A percentile compares a stretch with the other conserved stretches of the same genome.
These are phyloP conservation scores for Fraxinus ornus DNA, from an alignment of 305 asterid genomes.

Conservation along the genomic window DNA sequence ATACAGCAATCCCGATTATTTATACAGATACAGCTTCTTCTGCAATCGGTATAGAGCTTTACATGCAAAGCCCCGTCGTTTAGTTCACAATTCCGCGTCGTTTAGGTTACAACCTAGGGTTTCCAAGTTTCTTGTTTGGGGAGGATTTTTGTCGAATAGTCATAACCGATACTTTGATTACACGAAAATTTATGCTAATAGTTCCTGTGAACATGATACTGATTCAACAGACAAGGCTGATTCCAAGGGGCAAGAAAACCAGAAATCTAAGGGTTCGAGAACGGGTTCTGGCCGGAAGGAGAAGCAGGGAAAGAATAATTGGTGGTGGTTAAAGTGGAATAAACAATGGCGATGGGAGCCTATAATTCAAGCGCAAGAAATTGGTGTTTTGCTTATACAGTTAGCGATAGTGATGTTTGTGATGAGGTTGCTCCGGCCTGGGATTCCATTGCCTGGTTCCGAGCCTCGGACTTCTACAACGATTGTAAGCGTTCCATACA, in stretches of 20 bases:
- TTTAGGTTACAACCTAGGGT: constrained; percentile 49
- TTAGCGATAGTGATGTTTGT: constrained; percentile 89
- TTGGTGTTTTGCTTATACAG: constrained; percentile 80
- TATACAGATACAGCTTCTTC: constrained; percentile 35
- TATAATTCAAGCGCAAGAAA: constrained; percentile 82
- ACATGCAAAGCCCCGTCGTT: constrained; percentile 31
- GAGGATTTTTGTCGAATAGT: constrained; percentile 26
- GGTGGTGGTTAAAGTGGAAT: constrained; percentile 56
- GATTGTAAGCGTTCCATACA: constrained; percentile 79
- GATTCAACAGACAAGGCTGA: constrained; percentile 65
- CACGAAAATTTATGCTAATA: constrained; percentile 54
- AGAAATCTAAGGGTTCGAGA: constrained; percentile 33
- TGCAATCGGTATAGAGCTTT: constrained; percentile 48
- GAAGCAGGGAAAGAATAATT: constrained; percentile 72
- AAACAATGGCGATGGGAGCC: constrained; percentile 89
- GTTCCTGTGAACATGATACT: constrained; percentile 79
- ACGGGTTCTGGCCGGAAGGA: constrained; percentile 62
- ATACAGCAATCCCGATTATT: constrained; percentile 33
- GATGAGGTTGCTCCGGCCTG: constrained; percentile 88
- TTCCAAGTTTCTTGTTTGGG: constrained; percentile 35
- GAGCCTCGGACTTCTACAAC: constrained; percentile 68
- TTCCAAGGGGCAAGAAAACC: constrained; percentile 48
- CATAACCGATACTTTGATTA: constrained; percentile 31
- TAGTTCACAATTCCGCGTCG: constrained; percentile 32
- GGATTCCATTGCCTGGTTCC: constrained; percentile 86